Percentiles rank a stretch among this genome's conserved stretches.
These are phyloP conservation scores for Pisolithus marmoratus DNA, from an alignment of 768 basidiomycete species.

Conservation along the genomic window DNA sequence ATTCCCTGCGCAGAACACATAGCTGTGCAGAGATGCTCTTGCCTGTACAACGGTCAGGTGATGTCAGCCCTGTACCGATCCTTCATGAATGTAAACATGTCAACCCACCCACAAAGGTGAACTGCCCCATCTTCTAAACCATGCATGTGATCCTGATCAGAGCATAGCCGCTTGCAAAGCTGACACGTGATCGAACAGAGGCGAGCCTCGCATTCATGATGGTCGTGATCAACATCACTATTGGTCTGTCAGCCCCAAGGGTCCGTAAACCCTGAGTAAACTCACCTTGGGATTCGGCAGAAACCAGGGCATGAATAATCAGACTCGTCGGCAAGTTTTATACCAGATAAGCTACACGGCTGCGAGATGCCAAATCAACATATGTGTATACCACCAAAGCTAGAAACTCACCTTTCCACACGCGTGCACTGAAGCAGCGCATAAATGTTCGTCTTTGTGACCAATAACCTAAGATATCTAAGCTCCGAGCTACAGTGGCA, in stretches of 20 bases:
- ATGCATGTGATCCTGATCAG: constrained; percentile 45
- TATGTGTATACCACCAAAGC: background rate
- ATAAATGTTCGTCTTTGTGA: constrained; percentile 48
- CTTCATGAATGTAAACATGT: background rate
- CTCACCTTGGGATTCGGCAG: constrained; percentile 40
- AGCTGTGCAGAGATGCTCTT: constrained; percentile 40
- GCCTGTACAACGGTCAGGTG: constrained; percentile 25
- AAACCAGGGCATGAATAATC: constrained; percentile 36
- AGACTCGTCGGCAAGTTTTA: constrained; percentile 21
- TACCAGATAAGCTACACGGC: constrained; percentile 37
- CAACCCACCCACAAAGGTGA: constrained; percentile 55
- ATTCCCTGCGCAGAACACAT: constrained; percentile 43
- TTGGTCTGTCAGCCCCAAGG: background rate
- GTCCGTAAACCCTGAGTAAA: background rate
- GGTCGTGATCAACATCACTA: constrained; percentile 42
- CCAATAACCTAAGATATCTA: constrained; percentile 33
- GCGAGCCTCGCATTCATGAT: constrained; percentile 45
- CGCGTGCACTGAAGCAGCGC: constrained; percentile 45
- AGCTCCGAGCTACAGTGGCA: background rate
- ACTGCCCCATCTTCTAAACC: constrained; percentile 33
- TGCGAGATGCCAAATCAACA: constrained; percentile 12
- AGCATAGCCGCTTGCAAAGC: constrained; percentile 50
- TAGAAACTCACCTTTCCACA: constrained; percentile 46
- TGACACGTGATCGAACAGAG: constrained; percentile 51
- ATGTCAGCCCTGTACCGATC: background rate